phyloP scores from a whole-genome alignment of 2,329 filamentous ascomycete genomes.

The Rhynchosporium agropyri region DNA sequence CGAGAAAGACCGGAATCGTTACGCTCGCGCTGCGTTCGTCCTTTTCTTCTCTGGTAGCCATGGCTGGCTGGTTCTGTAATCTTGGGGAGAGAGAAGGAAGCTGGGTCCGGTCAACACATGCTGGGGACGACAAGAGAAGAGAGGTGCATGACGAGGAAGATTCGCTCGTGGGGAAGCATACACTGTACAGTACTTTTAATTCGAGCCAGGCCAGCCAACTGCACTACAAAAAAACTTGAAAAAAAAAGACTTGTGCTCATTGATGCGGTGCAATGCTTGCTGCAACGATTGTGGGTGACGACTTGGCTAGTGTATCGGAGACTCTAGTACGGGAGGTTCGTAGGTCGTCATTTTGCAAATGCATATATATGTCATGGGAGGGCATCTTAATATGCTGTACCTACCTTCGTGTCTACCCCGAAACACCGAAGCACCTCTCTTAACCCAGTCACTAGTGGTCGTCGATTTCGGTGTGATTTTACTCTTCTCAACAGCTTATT shows the following conservation, averaged over 20 bases:
- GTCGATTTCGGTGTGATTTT: too few species aligned
- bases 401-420: too few species aligned
- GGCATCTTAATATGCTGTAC: too few species aligned
- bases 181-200: slow-evolving; percentile 42
- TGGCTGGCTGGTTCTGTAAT: slow-evolving; percentile 42
- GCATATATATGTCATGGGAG: too few species aligned
- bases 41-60: slow-evolving; percentile 28
- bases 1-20: slow-evolving; percentile 24
- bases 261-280: background rate
- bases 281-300: too few species aligned
- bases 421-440: too few species aligned
- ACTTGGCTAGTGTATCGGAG: too few species aligned
- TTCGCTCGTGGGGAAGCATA: slow-evolving; percentile 17
- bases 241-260: slow-evolving; percentile 11
- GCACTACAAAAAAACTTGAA: slow-evolving; percentile 33
- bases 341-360: too few species aligned
- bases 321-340: too few species aligned
- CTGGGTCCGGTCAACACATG: slow-evolving; percentile 22
- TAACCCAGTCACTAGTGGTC: too few species aligned
- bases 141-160: slow-evolving; percentile 27
- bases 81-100: slow-evolving; percentile 32
- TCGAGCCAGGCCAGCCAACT: slow-evolving; percentile 40
- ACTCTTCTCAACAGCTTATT: too few species aligned
- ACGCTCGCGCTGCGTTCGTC: slow-evolving; percentile 18
- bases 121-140: slow-evolving; percentile 33